Conservation (phyloP, 352 stramenopile genomes). For the Elongisporangium prolatum region DNA sequence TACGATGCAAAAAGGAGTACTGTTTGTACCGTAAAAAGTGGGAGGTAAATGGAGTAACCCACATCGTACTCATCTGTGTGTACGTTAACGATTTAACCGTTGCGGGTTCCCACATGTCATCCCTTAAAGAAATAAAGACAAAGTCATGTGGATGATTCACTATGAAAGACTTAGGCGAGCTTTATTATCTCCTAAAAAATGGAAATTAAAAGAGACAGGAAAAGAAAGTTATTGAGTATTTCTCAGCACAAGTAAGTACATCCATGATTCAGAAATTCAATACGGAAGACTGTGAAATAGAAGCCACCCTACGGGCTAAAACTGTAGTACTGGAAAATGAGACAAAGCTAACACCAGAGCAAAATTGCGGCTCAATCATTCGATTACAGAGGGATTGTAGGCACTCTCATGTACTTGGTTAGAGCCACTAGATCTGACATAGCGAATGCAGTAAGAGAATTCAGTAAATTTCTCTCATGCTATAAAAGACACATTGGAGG, state of each 20-base stretch:
- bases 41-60: slow-evolving; percentile 3
- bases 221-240: neutral
- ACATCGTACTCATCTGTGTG: slow-evolving; percentile 4
- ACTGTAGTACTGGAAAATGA: slow-evolving; percentile 4
- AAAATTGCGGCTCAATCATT: slow-evolving; percentile 5
- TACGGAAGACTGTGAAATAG: slow-evolving; percentile 1
- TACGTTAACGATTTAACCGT: slow-evolving; percentile 7
- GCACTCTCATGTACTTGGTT: slow-evolving; percentile 7
- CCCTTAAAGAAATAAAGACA: slow-evolving; percentile 1
- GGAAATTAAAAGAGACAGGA: slow-evolving; percentile 6
- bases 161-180: slow-evolving; percentile 4
- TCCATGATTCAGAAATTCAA: slow-evolving; percentile 5
- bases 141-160: slow-evolving; percentile 4
- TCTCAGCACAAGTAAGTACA: slow-evolving; percentile 6
- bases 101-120: slow-evolving; percentile 4
- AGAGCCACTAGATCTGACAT: slow-evolving; percentile 6
- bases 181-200: slow-evolving; percentile 9
- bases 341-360: neutral
- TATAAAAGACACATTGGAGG: slow-evolving; percentile 11
- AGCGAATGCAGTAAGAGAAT: slow-evolving; percentile 5
- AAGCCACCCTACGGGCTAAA: slow-evolving; percentile 7
- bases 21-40: slow-evolving; percentile 12
- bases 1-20: slow-evolving; percentile 5
- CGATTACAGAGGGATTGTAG: slow-evolving; percentile 7
- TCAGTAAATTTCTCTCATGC: slow-evolving; percentile 12